phyloP scores from a whole-genome alignment of 2,329 filamentous ascomycete species.

The Pseudopithomyces chartarum region DNA sequence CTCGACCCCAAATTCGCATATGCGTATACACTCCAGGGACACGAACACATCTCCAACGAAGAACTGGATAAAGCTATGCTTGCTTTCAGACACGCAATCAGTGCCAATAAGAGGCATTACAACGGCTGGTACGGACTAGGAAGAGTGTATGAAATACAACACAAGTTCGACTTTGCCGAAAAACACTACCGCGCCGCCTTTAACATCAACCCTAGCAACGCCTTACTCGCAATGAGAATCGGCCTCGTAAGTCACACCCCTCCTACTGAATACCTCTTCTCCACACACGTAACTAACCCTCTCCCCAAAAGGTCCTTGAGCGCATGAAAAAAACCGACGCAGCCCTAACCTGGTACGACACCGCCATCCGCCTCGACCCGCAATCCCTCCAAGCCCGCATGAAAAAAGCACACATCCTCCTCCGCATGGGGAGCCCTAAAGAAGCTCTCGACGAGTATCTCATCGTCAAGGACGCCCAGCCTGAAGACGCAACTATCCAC shows the following conservation, averaged over 20 bases:
- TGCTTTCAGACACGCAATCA: conserved; percentile 84
- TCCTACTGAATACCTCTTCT: neutral
- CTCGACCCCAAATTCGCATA: conserved; percentile 91
- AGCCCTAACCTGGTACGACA: conserved; percentile 80
- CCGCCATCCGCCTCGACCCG: conserved; percentile 81
- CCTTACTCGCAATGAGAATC: conserved; percentile 90
- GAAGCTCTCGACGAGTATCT: conserved; percentile 81
- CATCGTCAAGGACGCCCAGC: conserved; percentile 86
- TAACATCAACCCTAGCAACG: conserved; percentile 89
- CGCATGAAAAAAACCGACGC: conserved; percentile 81
- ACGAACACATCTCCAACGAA: conserved; percentile 94
- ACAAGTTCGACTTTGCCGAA: conserved; percentile 88
- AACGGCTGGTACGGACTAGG: conserved; percentile 96
- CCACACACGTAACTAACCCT: neutral
- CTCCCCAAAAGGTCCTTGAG: conserved; percentile 63
- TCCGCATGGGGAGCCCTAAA: conserved; percentile 72
- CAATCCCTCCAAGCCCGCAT: conserved; percentile 82
- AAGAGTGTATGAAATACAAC: conserved; percentile 83
- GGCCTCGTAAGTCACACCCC: conserved; percentile 65
- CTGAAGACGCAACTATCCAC: conserved; percentile 94
- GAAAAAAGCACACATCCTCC: conserved; percentile 87
- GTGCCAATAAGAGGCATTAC: conserved; percentile 87
- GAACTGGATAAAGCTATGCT: conserved; percentile 94
- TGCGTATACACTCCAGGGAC: conserved; percentile 91
- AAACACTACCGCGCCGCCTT: conserved; percentile 89